Evolutionary conservation across 257 asterid genomes (phyloP), one percentile per base, ranked within the genome.

Genomic region (Capsicum rhomboideum): DNA sequence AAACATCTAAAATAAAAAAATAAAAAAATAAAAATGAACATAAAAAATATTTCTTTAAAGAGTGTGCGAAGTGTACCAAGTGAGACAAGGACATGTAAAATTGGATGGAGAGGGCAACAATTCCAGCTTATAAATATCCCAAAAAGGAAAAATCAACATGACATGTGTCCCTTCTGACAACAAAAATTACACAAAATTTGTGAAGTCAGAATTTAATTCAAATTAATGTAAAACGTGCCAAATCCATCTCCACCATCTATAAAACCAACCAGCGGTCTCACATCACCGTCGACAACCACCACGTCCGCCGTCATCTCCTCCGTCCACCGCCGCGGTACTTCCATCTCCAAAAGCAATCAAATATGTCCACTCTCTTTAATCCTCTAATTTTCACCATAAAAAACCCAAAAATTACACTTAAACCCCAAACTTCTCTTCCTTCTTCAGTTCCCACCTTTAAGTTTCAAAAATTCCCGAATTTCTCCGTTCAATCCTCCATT

Each of bases 401-500:
- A 82, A 31, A 46, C 55, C 85, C 68, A 16, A 82, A 67, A 29
- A 2, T 42, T 66, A 18, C 20, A 6, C 31, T 67, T 66, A 67
- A 82, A 67, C 68, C 80, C 42, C 46, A 49, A 54, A 23, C 29
- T 50, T 52, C 46, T 11, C 68, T 82, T 66, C 84, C 80, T 11
- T 82, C 84, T 54, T 67, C 84, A 6, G 4, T 13, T 14, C 78
- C 28, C 18, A 44, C 40, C n/a, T 18, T 10, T 63, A 50, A 31
- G n/a, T 23, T 56, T 49, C 21, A 40, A 31, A 29, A 21, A 26
- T 77, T 49, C 28, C 63, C 26, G 17, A 50, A 26, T 55, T 67
- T 66, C 69, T 13, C 71, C 29, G 63, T 49, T 34, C 86, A 61
- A 50, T 75, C 53, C 42, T 42, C 90, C 86, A 83, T 69, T 26